These are phyloP conservation scores for Kondoa subrosea DNA, from an alignment of 768 basidiomycete genomes.

Conservation along the genomic window DNA sequence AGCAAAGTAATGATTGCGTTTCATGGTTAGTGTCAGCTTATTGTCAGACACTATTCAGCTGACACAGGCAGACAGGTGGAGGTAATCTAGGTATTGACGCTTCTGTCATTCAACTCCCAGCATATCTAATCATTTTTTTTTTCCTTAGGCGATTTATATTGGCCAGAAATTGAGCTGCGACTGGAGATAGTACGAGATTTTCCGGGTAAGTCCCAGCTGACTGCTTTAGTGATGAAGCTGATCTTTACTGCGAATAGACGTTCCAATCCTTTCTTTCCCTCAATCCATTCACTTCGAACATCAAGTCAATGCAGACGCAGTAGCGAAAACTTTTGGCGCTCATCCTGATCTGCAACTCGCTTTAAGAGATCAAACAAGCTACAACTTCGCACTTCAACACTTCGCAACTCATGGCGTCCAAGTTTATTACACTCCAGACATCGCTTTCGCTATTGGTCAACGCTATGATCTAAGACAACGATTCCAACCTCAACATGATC, in stretches of 20 bases:
- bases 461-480: background rate
- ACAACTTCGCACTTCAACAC: background rate
- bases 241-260: background rate
- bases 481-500: conserved; percentile 3
- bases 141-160: background rate
- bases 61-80: background rate
- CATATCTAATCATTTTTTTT: no score
- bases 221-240: background rate
- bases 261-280: conserved; percentile 9
- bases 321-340: background rate
- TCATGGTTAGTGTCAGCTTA: background rate
- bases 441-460: conserved; percentile 8
- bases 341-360: conserved; percentile 9
- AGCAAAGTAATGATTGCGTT: background rate
- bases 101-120: no score
- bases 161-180: background rate
- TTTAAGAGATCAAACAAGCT: conserved; percentile 6
- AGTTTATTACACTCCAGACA: conserved; percentile 1
- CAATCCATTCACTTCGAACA: conserved; percentile 10
- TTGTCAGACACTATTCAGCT: background rate
- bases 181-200: background rate
- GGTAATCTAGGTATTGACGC: background rate
- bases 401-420: background rate
- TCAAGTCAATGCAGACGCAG: background rate
- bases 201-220: background rate